Percentiles rank a stretch among this genome's conserved stretches.
Conservation (phyloP, 495 filamentous ascomycete genomes). For the Chaetomium fimeti region DNA sequence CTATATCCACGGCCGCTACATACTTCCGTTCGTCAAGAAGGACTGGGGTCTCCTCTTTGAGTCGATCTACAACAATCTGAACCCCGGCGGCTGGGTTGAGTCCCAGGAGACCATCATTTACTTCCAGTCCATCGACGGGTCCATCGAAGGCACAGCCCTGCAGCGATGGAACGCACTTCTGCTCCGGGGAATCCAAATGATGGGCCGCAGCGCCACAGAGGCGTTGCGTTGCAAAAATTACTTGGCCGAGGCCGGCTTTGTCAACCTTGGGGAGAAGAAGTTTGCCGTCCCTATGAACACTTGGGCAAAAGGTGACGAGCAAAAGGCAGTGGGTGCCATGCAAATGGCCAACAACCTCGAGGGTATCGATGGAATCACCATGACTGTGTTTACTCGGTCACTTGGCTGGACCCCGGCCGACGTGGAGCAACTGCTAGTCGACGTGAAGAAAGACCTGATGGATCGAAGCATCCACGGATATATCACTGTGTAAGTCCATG, state of each 20-base stretch:
- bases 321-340: conserved; percentile 52
- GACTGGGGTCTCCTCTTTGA: conserved; percentile 41
- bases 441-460: conserved; percentile 49
- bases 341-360: conserved; percentile 38
- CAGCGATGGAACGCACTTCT: conserved; percentile 36
- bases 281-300: conserved; percentile 53
- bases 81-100: conserved; percentile 53
- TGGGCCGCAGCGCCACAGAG: conserved; percentile 29
- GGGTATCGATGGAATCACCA: conserved; percentile 51
- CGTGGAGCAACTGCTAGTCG: conserved; percentile 53
- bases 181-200: conserved; percentile 28
- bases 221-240: conserved; percentile 29
- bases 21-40: conserved; percentile 17
- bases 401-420: conserved; percentile 51
- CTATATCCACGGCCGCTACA: conserved; percentile 45
- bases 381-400: conserved; percentile 52
- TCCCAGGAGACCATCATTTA: conserved; percentile 45
- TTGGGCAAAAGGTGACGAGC: conserved; percentile 49
- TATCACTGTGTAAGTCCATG: conserved; percentile 42
- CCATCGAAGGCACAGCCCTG: conserved; percentile 31
- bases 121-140: conserved; percentile 35
- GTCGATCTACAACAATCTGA: conserved; percentile 44
- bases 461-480: conserved; percentile 52
- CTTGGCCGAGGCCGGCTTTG: conserved; percentile 45
- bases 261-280: conserved; percentile 43